Base-by-base conservation (phyloP, 768 basidiomycete species). In the Psilocybe azurescens region DNA sequence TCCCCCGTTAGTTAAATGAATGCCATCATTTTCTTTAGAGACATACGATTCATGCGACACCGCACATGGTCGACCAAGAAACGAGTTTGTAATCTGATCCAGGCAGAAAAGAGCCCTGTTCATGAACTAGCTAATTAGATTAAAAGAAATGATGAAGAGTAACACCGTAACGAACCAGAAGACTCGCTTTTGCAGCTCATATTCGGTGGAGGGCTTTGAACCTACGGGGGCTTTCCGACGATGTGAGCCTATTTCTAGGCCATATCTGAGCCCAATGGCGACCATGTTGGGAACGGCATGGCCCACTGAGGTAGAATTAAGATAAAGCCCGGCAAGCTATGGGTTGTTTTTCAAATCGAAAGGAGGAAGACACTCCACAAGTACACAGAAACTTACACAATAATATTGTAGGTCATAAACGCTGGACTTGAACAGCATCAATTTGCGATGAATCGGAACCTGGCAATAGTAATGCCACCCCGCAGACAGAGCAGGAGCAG, bases 201-300 rank as follows among this genome's bases (percentile, higher is more conserved):
- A 83, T 57, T 93, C 88, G 1, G 79, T 73, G 0, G 81, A 82
- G 29, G 78, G 73, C 9, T 70, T 70, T 60, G 67, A 62, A 28
- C 62, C 72, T 14, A 14, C 38, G 20, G 72, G 65, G 2, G 69
- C 64, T 60, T 78, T 82, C 39, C 81, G 70, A 30, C 81, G 69
- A 72, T 94, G 94, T 0, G 87, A 89, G 20, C 94, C 88, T 11
- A 93, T 86, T 65, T 95, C 93, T 69, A 93, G 88, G 0, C 88
- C 87, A 33, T 89, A 74, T 3, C 92, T 86, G 39, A 94, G 80
- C 30, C 89, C 90, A 41, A 91, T 80, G 4, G 90, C 90, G 29
- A 88, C 80, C 53, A 89, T 73, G 4, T 84, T 84, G 91, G 91
- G 93, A 57, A 81, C 84, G 8, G 84, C 81, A 56, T 89, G 87